A percentile compares a stretch with the other conserved stretches of the same genome.
Conservation (phyloP, 805 yeast species). For the Suhomyces faveliae region DNA sequence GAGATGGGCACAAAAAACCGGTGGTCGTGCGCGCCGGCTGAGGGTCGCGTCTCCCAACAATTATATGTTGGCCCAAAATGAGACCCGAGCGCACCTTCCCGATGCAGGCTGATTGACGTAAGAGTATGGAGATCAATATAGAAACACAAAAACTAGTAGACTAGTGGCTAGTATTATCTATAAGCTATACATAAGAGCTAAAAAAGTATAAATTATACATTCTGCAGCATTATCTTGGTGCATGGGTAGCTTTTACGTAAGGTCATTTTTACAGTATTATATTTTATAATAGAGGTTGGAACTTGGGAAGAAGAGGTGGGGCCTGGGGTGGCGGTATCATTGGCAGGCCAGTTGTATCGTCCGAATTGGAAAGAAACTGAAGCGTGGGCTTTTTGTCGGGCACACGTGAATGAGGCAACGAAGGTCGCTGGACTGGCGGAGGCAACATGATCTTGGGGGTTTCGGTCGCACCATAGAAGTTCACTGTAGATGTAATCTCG, state of each 20-base stretch:
- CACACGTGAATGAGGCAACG: slow-evolving; percentile 11
- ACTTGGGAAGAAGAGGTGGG: slow-evolving; percentile 25
- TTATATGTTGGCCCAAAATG: slow-evolving; percentile 16
- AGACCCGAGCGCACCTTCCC: not conserved
- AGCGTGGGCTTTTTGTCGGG: slow-evolving; percentile 5
- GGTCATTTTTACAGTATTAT: too few species aligned
- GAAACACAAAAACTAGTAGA: too few species aligned
- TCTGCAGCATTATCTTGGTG: too few species aligned
- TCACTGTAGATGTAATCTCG: slow-evolving; percentile 34
- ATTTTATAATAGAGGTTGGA: slow-evolving; percentile 30
- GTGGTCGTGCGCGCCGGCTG: not conserved
- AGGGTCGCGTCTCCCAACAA: slow-evolving; percentile 12
- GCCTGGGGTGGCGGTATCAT: slow-evolving; percentile 21
- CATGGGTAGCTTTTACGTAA: too few species aligned
- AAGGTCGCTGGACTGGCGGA: slow-evolving; percentile 26
- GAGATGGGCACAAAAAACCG: not conserved
- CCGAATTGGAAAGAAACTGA: slow-evolving; percentile 21
- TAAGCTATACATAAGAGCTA: too few species aligned
- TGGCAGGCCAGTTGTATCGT: slow-evolving; percentile 13
- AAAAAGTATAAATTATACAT: too few species aligned
- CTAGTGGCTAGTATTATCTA: too few species aligned
- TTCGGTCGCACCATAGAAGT: slow-evolving; percentile 11
- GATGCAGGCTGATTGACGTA: slow-evolving; percentile 6
- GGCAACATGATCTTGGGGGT: slow-evolving; percentile 31
- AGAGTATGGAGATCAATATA: too few species aligned